A percentile compares a stretch with the other conserved stretches of the same genome.
phyloP scores from a whole-genome alignment of 495 filamentous ascomycete genomes.

The Barbatosphaeria neglecta region DNA sequence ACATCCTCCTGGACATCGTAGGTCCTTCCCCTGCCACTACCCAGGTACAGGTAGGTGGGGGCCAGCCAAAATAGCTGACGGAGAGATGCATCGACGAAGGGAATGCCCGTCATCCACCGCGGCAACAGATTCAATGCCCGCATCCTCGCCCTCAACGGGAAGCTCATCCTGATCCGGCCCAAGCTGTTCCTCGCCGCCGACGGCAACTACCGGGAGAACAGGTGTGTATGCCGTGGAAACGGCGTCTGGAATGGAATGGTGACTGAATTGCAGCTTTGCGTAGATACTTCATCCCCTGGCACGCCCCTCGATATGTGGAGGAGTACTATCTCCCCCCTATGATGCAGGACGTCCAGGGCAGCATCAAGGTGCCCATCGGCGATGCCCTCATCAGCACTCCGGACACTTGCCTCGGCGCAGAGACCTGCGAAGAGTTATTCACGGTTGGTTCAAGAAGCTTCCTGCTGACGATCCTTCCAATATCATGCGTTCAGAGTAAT shows the following conservation, averaged over 20 bases:
- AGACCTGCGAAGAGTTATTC: conserved; percentile 76
- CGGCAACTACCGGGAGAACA: conserved; percentile 60
- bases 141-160: conserved; percentile 52
- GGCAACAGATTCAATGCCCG: conserved; percentile 66
- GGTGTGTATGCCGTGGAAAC: conserved; percentile 14
- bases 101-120: conserved; percentile 55
- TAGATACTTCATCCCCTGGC: conserved; percentile 42
- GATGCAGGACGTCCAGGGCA: conserved; percentile 49
- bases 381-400: conserved; percentile 63
- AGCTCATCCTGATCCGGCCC: conserved; percentile 66
- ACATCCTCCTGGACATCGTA: conserved; percentile 64
- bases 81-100: no score
- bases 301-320: conserved; percentile 42
- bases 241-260: no score
- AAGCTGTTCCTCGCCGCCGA: conserved; percentile 79
- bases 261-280: no score
- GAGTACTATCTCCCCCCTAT: conserved; percentile 61
- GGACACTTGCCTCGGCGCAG: conserved; percentile 60
- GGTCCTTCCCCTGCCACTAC: no score
- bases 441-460: conserved; percentile 27
- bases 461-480: no score
- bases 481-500: not conserved
- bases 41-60: no score
- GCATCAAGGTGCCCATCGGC: conserved; percentile 54
- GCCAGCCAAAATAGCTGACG: not conserved